Evolutionary conservation across 257 asterid genomes (phyloP).

Genomic region (Scutellaria minor): DNA sequence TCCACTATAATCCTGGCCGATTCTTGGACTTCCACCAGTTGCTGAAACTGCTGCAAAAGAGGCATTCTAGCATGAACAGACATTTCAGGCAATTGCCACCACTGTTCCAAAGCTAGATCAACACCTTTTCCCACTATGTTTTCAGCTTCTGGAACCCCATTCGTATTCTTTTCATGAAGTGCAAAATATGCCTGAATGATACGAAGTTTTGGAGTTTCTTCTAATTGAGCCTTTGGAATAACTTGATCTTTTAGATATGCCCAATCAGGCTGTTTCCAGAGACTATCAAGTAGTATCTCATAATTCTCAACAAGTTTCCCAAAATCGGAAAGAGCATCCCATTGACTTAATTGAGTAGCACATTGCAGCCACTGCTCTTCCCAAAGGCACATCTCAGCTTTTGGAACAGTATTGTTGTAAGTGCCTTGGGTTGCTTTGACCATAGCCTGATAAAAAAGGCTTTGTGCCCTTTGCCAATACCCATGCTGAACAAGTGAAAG

Average conservation of each 20-base stretch:
- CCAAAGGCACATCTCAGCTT: conserved; percentile 99
- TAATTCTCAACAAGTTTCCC: conserved; percentile 94
- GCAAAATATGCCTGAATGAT: conserved; percentile 94
- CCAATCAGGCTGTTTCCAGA: conserved; percentile 99
- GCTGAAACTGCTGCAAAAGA: conserved; percentile 98
- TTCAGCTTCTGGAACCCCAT: conserved; percentile 92
- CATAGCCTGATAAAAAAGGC: conserved; percentile 98
- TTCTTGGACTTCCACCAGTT: conserved; percentile 98
- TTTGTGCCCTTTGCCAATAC: conserved; percentile 95
- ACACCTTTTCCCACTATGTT: conserved; percentile 93
- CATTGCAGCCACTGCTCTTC: conserved; percentile 99
- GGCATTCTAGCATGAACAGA: conserved; percentile 93
- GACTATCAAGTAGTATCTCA: conserved; percentile 91
- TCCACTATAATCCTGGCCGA: conserved; percentile 90
- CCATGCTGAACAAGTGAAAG: conserved; percentile 99
- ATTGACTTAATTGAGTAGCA: conserved; percentile 95
- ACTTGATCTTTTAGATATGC: conserved; percentile 84
- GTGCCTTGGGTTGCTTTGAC: conserved; percentile 99
- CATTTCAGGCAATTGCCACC: conserved; percentile 99
- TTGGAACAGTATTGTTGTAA: conserved; percentile 91
- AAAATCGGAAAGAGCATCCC: conserved; percentile 95
- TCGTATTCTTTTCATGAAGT: conserved; percentile 92
- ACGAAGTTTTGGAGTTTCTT: conserved; percentile 97
- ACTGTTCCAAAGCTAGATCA: conserved; percentile 97
- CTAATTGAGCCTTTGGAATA: conserved; percentile 96